phyloP scores from a whole-genome alignment of 352 stramenopile genomes.

The Aphanomyces astaci region DNA sequence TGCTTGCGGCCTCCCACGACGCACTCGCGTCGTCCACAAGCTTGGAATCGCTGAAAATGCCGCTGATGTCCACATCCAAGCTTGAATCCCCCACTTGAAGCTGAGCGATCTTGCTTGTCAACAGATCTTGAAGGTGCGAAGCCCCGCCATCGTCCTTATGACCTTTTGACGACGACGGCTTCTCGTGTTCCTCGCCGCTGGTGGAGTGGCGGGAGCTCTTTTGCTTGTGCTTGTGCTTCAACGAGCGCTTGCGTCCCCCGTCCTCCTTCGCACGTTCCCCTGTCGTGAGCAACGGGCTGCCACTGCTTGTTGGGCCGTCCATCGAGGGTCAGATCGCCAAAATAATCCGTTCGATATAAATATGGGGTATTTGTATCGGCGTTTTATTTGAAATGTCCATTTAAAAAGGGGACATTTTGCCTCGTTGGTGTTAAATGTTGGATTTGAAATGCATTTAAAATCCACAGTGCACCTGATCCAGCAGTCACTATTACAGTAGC shows the following conservation, averaged over 20 bases:
- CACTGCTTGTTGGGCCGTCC: not conserved
- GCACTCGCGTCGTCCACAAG: not conserved
- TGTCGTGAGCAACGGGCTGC: not conserved
- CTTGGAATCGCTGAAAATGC: slow-evolving; percentile 6
- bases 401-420: not conserved
- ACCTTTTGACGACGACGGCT: not conserved
- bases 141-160: slow-evolving; percentile 25
- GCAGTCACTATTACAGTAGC: not conserved
- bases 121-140: slow-evolving; percentile 52
- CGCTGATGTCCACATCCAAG: slow-evolving; percentile 50
- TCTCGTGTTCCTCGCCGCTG: not conserved
- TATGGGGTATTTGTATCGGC: too few species aligned
- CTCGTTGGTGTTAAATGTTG: not conserved
- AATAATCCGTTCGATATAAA: too few species aligned
- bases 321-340: too few species aligned
- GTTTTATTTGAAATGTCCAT: not conserved
- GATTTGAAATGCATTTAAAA: not conserved
- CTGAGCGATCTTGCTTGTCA: slow-evolving; percentile 78
- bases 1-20: slow-evolving; percentile 4
- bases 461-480: not conserved
- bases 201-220: slow-evolving; percentile 30
- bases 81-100: slow-evolving; percentile 78
- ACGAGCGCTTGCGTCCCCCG: slow-evolving; percentile 22
- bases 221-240: slow-evolving; percentile 80
- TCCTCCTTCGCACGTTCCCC: slow-evolving; percentile 7